A percentile compares a stretch with the other conserved stretches of the same genome.
Conservation (phyloP, 2,329 filamentous ascomycete species). For the Xylariaceae sp. region DNA sequence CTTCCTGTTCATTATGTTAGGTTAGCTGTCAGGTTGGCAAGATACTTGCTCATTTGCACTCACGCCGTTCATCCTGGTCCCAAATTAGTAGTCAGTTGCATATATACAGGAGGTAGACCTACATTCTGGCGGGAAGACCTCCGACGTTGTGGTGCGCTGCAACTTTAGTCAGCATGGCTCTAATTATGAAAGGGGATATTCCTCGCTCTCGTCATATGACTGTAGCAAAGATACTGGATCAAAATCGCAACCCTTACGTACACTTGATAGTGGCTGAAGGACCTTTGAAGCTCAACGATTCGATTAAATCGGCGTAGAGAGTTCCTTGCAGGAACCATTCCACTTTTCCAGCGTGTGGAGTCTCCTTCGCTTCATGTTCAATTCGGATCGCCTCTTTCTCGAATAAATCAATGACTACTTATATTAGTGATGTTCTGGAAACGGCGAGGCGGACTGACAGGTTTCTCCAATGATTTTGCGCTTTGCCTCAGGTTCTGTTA, state of each 20-base stretch:
- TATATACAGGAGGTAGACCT: background rate
- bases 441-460: conserved; percentile 28
- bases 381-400: conserved; percentile 69
- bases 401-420: conserved; percentile 71
- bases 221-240: background rate
- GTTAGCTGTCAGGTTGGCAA: conserved; percentile 15
- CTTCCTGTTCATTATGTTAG: conserved; percentile 17
- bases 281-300: conserved; percentile 46
- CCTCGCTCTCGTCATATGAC: background rate
- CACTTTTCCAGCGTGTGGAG: conserved; percentile 66
- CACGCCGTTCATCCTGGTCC: conserved; percentile 32
- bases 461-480: conserved; percentile 83
- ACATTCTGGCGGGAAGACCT: conserved; percentile 38
- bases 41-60: conserved; percentile 10
- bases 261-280: conserved; percentile 50
- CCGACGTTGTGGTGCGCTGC: conserved; percentile 44
- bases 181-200: background rate
- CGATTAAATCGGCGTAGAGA: conserved; percentile 55
- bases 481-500: conserved; percentile 79
- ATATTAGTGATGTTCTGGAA: conserved; percentile 6
- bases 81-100: conserved; percentile 3
- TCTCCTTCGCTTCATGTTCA: conserved; percentile 64
- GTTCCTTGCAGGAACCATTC: conserved; percentile 87
- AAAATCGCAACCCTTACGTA: background rate
- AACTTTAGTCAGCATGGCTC: conserved; percentile 11